These are phyloP conservation scores for Sporothrix dimorphospora DNA, from an alignment of 2,329 filamentous ascomycete species.

Conservation along the genomic window DNA sequence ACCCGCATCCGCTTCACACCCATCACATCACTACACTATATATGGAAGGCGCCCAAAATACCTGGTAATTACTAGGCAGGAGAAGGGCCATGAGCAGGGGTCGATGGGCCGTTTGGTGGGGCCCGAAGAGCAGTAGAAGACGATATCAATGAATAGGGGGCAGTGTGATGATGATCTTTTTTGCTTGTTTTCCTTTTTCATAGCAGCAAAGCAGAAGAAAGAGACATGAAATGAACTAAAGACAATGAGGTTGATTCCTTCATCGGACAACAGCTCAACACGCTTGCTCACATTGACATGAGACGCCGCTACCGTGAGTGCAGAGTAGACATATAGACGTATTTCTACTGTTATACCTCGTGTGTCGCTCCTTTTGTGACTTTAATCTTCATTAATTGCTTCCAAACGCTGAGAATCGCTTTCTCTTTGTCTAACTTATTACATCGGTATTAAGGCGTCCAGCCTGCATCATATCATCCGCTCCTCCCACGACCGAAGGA, in stretches of 20 bases:
- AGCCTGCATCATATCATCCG: slow-evolving; percentile 22
- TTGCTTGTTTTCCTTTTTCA: slow-evolving; percentile 16
- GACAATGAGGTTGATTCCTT: background rate
- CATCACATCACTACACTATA: background rate
- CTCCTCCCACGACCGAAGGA: slow-evolving; percentile 71
- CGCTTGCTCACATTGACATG: too few species aligned
- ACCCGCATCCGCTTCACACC: slow-evolving; percentile 14
- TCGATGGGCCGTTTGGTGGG: background rate
- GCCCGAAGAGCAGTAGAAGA: slow-evolving; percentile 2
- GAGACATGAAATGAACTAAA: slow-evolving; percentile 15
- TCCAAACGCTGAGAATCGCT: background rate
- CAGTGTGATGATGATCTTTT: background rate
- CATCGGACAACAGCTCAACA: too few species aligned
- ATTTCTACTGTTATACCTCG: too few species aligned
- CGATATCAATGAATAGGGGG: slow-evolving; percentile 19
- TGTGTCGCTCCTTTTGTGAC: background rate
- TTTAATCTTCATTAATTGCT: background rate
- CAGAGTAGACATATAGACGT: too few species aligned
- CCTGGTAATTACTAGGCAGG: background rate
- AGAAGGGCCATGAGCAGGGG: background rate
- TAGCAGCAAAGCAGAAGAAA: slow-evolving; percentile 20
- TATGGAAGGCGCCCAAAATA: slow-evolving; percentile 1
- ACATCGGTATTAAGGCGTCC: background rate
- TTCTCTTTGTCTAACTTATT: background rate
- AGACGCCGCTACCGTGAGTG: background rate